Base-by-base conservation (phyloP, 139 green algal species). In the Volvox africanus region DNA sequence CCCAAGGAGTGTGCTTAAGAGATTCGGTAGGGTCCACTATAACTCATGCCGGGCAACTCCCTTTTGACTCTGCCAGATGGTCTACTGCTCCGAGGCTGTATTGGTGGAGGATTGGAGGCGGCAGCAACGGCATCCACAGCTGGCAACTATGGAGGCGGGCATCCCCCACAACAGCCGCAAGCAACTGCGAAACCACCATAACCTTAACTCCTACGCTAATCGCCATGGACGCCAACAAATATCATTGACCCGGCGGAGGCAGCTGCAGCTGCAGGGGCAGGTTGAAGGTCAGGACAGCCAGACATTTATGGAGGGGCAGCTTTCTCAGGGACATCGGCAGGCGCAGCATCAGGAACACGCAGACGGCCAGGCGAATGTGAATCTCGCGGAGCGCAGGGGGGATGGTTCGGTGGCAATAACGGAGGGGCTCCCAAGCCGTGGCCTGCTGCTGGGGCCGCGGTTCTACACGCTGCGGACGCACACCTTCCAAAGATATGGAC, bases 401-500 rank as follows among this genome's bases (percentile, higher is more conserved):
- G 71, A 33, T 18, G 20, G 71, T 30, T n/a, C 28, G 2, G 17
- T 36, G 75, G 33, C 75, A 35, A 17, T 28, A 30, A 18, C 28
- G 75, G 17, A 61, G 14, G 71, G 17, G 36, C 67, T 55, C 28
- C 81, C 68, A 11, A 22, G 50, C 22, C 87, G 87, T 1, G 18
- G 32, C 1, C 32, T 84, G 44, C 28, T 89, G 69, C 37, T 89
- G 69, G 85, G 85, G 0, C n/a, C 85, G 0, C 78, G 33, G 0
- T 55, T 61, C 37, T 89, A 84, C 35, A 22, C 65, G 9, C 62
- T 94, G 77, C 86, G 91, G 55, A 91, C 82, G 21, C 87, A 93
- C 68, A 91, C 87, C 19, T 94, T 93, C 75, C 81, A 92, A 21
- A 35, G 80, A 68, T 98, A 96, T 76, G 96, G 96, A 13, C 91